These are phyloP conservation scores for Lunasporangiospora selenospora DNA, from an alignment of 192 early-diverging fungal genomes.

Conservation along the genomic window DNA sequence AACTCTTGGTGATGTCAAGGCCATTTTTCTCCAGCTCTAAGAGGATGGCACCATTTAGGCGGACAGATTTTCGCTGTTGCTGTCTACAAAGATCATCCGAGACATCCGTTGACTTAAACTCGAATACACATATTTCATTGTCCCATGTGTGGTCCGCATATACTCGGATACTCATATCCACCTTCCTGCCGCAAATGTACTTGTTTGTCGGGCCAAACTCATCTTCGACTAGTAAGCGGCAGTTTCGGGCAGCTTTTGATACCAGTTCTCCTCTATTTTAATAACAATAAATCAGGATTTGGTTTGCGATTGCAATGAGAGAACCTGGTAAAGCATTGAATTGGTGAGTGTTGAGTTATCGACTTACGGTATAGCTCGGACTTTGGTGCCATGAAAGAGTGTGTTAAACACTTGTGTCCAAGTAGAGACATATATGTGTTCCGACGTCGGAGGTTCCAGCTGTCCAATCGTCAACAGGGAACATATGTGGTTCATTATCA, in stretches of 20 bases:
- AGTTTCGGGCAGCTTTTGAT: background rate
- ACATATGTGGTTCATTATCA: slow-evolving; percentile 1
- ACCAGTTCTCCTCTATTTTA: slow-evolving; percentile 1
- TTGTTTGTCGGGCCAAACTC: slow-evolving; percentile 7
- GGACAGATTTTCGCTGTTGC: slow-evolving; percentile 8
- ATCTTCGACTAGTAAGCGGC: background rate
- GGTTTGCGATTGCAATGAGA: too few species aligned
- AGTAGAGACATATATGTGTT: background rate
- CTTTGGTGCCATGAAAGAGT: background rate
- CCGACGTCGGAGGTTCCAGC: background rate
- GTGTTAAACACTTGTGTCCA: background rate
- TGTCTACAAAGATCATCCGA: slow-evolving; percentile 1
- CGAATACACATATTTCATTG: slow-evolving; percentile 4
- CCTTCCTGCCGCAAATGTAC: slow-evolving; percentile 10
- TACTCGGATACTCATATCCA: slow-evolving; percentile 4
- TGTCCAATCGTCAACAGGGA: background rate
- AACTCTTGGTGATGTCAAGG: background rate
- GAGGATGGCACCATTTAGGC: slow-evolving; percentile 7
- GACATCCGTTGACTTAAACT: background rate
- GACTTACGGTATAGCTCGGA: slow-evolving; percentile 9
- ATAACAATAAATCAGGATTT: too few species aligned
- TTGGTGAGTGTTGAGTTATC: background rate
- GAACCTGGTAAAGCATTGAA: too few species aligned
- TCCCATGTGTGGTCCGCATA: slow-evolving; percentile 11
- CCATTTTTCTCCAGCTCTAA: slow-evolving; percentile 10